These are phyloP conservation scores for Neonectria hederae DNA, from an alignment of 2,329 filamentous ascomycete species.

Conservation along the genomic window DNA sequence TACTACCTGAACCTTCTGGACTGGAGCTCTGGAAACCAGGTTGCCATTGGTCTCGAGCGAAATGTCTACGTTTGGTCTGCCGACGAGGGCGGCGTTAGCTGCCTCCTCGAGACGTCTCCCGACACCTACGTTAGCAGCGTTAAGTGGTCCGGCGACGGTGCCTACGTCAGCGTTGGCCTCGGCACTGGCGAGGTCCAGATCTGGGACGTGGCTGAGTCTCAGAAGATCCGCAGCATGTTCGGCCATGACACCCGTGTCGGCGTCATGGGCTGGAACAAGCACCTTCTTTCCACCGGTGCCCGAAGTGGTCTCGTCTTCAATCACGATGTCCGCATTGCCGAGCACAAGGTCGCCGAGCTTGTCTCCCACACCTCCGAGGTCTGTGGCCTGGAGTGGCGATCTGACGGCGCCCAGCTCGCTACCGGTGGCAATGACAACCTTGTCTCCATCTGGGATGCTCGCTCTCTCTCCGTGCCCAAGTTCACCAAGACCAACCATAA, in stretches of 20 bases:
- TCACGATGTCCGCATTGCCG: constrained; percentile 95
- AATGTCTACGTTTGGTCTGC: constrained; percentile 99
- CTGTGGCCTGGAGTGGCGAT: constrained; percentile 96
- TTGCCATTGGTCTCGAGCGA: constrained; percentile 95
- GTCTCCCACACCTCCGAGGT: constrained; percentile 98
- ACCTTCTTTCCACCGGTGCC: constrained; percentile 92
- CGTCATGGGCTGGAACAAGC: constrained; percentile 99
- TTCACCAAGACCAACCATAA: constrained; percentile 99
- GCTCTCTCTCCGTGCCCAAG: constrained; percentile 91
- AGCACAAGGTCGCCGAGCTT: constrained; percentile 98
- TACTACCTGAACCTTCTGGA: constrained; percentile 99
- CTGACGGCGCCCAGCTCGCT: constrained; percentile 94
- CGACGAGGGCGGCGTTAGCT: constrained; percentile 88
- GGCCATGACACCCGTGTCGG: constrained; percentile 96
- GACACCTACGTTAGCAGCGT: constrained; percentile 98
- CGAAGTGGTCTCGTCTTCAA: constrained; percentile 96
- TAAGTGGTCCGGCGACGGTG: constrained; percentile 98
- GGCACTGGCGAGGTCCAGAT: constrained; percentile 98
- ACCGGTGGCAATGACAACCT: constrained; percentile 99
- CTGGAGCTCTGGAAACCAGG: constrained; percentile 98
- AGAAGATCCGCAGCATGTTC: constrained; percentile 98
- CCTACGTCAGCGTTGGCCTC: constrained; percentile 94
- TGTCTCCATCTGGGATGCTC: constrained; percentile 98
- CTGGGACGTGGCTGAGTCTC: constrained; percentile 95
- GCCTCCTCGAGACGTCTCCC: constrained; percentile 83